These are phyloP conservation scores for Neofusicoccum laricinum DNA, from an alignment of 2,329 filamentous ascomycete species.

Conservation along the genomic window DNA sequence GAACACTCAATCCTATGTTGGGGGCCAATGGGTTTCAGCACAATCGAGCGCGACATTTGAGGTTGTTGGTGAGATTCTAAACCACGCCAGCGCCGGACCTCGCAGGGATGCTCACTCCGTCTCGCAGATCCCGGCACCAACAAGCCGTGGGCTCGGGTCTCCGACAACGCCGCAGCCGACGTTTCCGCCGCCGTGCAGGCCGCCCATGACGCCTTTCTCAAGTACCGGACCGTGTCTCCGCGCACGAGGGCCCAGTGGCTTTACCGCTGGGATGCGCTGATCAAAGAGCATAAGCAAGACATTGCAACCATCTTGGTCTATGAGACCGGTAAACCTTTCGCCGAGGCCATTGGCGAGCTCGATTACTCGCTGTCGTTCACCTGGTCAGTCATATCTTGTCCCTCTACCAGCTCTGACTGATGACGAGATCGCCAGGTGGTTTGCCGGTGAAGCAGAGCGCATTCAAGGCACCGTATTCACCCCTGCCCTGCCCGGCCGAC, in stretches of 20 bases:
- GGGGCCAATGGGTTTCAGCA: constrained; percentile 54
- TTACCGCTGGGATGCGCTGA: constrained; percentile 63
- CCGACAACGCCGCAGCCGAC: constrained; percentile 55
- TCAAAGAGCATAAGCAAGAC: constrained; percentile 60
- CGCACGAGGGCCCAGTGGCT: constrained; percentile 61
- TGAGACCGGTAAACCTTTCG: constrained; percentile 54
- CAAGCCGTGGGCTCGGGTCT: constrained; percentile 46
- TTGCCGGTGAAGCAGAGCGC: constrained; percentile 59
- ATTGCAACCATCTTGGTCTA: constrained; percentile 62
- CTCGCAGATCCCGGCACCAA: constrained; percentile 49
- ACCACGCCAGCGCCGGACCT: not conserved
- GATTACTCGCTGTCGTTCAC: constrained; percentile 54
- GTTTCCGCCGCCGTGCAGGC: constrained; percentile 59
- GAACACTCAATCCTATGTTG: constrained; percentile 52
- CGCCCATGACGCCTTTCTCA: constrained; percentile 58
- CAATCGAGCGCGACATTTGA: constrained; percentile 58
- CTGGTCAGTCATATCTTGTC: constrained; percentile 31
- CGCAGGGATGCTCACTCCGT: not conserved
- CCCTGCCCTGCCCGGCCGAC: constrained; percentile 59
- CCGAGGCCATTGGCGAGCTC: constrained; percentile 52
- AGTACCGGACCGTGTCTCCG: constrained; percentile 59
- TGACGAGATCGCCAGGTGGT: constrained; percentile 37
- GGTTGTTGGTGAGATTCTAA: constrained; percentile 44
- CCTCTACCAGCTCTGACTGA: too few relatives aligned
- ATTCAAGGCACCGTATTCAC: constrained; percentile 60